Evolutionary conservation across 805 yeast genomes (phyloP), one percentile per base, ranked within the genome.

Genomic region (Kluyveromyces siamensis): DNA sequence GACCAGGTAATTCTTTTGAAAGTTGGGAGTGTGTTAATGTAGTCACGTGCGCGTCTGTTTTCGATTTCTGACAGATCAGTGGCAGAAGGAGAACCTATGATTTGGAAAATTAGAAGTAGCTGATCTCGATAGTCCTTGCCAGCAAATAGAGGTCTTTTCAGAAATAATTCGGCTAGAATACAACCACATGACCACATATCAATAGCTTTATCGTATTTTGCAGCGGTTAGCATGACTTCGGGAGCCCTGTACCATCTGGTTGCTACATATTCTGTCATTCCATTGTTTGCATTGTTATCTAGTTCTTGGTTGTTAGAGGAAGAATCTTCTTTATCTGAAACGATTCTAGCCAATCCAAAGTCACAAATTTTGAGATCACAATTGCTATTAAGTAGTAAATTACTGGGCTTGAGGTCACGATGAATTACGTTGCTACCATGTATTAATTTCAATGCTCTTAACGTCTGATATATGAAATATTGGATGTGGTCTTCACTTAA

Each of bases 211-310:
- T 96, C 86, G 69, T 91, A 91, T 59, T 85, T 87, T 54, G 89
- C 91, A 59, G 90, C 88, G 13, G 96, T 88, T 45, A 91, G 75
- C 98, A 91, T 91, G 63, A 91, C 89, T 60, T 91, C 98, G 0
- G 98, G 98, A 0, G 98, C 98, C 49, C 98, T 74, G 67, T 91
- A 91, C 97, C 98, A 91, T 55, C 98, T 73, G 3, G 98, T 91
- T 9, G 98, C 98, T 41, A 91, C 98, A 63, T 91, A 91, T 67
- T 91, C 98, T 2, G 98, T 91, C 95, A 91, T 84, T 1, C 63
- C 62, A 33, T 48, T 17, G 19, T 49, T 50, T n/a, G 48, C 50
- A 8, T 39, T 13, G 40, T 30, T 30, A 13, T 25, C 43, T 8
- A 50, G 45, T 2, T 48, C 54, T 5, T 42, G 86, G 49, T 48